Evolutionary conservation across 2,329 filamentous ascomycete species (phyloP).

Genomic region (Epichloe festucae): DNA sequence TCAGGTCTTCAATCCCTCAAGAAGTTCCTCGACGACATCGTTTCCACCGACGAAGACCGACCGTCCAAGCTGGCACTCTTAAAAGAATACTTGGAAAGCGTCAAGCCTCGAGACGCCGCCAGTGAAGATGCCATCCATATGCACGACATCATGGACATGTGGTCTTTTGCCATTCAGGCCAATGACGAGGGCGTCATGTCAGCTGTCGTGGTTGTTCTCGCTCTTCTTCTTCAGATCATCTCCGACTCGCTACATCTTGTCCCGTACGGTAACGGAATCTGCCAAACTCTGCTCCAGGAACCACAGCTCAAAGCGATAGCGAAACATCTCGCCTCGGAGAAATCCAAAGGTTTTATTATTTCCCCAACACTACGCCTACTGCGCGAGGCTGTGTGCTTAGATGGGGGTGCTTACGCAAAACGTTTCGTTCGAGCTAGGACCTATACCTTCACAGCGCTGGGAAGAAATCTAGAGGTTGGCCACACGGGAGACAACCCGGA

Average conservation of each 20-base stretch:
- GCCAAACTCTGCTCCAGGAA: conserved; percentile 69
- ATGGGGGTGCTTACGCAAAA: conserved; percentile 75
- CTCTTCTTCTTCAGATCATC: conserved; percentile 66
- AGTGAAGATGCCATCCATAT: conserved; percentile 48
- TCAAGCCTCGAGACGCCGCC: conserved; percentile 32
- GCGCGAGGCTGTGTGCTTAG: conserved; percentile 72
- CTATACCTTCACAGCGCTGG: conserved; percentile 66
- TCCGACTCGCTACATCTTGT: conserved; percentile 63
- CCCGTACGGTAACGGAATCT: conserved; percentile 62
- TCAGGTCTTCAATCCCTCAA: conserved; percentile 58
- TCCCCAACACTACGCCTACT: conserved; percentile 78
- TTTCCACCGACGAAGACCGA: conserved; percentile 32
- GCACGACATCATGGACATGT: conserved; percentile 71
- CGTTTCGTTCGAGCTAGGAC: conserved; percentile 66
- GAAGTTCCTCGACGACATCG: conserved; percentile 53
- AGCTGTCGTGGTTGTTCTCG: conserved; percentile 66
- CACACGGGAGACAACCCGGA: conserved; percentile 43
- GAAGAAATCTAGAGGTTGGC: conserved; percentile 66
- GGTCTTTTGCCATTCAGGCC: conserved; percentile 68
- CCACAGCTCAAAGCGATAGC: conserved; percentile 70
- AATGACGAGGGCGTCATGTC: conserved; percentile 75
- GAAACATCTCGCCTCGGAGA: conserved; percentile 65
- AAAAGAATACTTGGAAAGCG: conserved; percentile 51
- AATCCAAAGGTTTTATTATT: conserved; percentile 76
- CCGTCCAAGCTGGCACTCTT: conserved; percentile 42